Evolutionary conservation across 2,329 filamentous ascomycete genomes (phyloP), one percentile per base, ranked within the genome.

Genomic region (Fusarium mangiferae): DNA sequence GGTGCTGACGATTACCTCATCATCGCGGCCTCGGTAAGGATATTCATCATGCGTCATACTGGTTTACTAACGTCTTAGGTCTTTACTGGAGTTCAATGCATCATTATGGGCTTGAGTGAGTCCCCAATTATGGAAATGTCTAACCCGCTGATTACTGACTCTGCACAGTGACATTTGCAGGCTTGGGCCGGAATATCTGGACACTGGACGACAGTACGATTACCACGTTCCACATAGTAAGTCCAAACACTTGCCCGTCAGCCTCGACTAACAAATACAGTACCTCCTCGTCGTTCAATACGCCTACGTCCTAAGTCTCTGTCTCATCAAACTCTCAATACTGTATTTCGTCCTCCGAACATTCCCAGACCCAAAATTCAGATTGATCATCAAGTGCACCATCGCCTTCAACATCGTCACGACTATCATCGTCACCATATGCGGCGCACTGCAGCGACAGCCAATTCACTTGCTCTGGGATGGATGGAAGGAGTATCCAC

Each of bases 301-400:
- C 6, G 14, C 51, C 35, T 67, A 67, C 30, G 22, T 66, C 0
- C 22, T 66, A 2, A 59, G 64, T 22, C 14, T 67, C 5, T 67
- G 62, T 13, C 11, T 67, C 2, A 46, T 66, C 14, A 66, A 66
- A 12, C 10, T 67, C 3, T 67, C 64, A n/a, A 67, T 67, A 7
- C 39, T 67, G 2, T 66, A n/a, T 12, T 66, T 66, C 17, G 51
- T 67, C 1, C 33, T 67, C 3, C 62, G 64, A 9, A 66, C 64
- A 0, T 68, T 68, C 17, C 65, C 65, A 0, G 46, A 24, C 0
- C 18, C 18, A 1, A 17, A 5, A 0, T 68, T 68, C 8, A 35
- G 44, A 20, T 33, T 5, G 0, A 14, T 61, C 6, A 36, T 68
- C 1, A 68, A 54, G 1, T 68, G 22, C 6, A 68, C 65, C 0